Evolutionary conservation across 2,329 filamentous ascomycete genomes (phyloP).

Genomic region (Cryphonectria nitschkei): DNA sequence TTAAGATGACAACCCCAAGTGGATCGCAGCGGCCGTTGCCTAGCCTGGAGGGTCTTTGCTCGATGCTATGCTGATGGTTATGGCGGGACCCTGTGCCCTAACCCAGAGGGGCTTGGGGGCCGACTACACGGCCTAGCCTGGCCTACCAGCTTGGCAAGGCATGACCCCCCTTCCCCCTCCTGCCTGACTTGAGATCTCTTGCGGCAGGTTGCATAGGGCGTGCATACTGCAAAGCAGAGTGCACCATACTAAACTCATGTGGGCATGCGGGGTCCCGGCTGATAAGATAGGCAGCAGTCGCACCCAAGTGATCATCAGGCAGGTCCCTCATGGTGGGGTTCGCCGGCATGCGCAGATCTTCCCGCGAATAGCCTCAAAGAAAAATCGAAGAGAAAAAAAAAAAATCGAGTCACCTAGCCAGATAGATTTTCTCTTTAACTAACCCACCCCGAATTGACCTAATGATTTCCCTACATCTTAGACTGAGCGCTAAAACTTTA

Average conservation of each 20-base stretch:
- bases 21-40: background rate
- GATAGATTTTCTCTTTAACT: background rate
- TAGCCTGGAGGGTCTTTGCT: background rate
- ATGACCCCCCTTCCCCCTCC: background rate
- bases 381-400: background rate
- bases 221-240: background rate
- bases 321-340: conserved; percentile 8
- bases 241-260: background rate
- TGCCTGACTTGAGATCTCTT: background rate
- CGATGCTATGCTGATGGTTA: conserved; percentile 4
- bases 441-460: background rate
- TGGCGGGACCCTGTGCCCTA: background rate
- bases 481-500: background rate
- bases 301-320: conserved; percentile 5
- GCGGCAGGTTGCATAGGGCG: background rate
- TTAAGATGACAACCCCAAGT: background rate
- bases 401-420: background rate
- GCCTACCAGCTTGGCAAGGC: background rate
- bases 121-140: background rate
- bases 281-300: conserved; percentile 9
- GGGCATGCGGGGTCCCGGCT: background rate
- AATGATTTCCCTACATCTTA: background rate
- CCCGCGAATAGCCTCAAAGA: conserved; percentile 13
- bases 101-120: conserved; percentile 18
- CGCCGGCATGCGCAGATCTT: conserved; percentile 5